A percentile compares a stretch with the other conserved stretches of the same genome.
phyloP scores from a whole-genome alignment of 192 early-diverging fungal species.

The Dimargaris cristalligena region DNA sequence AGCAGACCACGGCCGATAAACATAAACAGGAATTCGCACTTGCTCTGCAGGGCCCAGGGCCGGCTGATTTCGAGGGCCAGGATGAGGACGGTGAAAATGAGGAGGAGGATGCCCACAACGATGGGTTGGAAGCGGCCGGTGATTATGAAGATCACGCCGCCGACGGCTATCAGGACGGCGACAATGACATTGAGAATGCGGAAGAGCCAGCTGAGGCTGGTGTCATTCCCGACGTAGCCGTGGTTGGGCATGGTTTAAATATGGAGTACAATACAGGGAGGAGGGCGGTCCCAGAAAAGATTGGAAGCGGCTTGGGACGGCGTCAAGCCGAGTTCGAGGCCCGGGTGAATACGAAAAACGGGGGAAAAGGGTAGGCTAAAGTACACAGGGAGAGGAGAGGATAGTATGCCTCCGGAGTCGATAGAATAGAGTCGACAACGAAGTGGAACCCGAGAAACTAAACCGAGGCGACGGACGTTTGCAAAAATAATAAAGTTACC shows the following conservation, averaged over 20 bases:
- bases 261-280: background rate
- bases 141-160: constrained; percentile 4
- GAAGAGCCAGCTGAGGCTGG: constrained; percentile 10
- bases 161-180: background rate
- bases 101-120: constrained; percentile 4
- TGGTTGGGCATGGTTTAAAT: constrained; percentile 3
- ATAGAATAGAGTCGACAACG: too few relatives aligned
- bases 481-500: too few relatives aligned
- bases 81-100: constrained; percentile 2
- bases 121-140: constrained; percentile 7
- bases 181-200: constrained; percentile 7
- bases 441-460: too few relatives aligned
- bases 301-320: too few relatives aligned
- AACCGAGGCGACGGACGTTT: too few relatives aligned
- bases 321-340: too few relatives aligned
- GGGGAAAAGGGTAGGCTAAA: too few relatives aligned
- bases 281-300: background rate
- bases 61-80: constrained; percentile 8
- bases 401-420: too few relatives aligned
- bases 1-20: constrained; percentile 7
- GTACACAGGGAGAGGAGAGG: too few relatives aligned
- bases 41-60: constrained; percentile 1
- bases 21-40: constrained; percentile 10
- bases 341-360: too few relatives aligned
- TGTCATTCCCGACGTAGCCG: constrained; percentile 10